Base-by-base conservation (phyloP, 139 green algal species). In the Chlorella sp. region DNA sequence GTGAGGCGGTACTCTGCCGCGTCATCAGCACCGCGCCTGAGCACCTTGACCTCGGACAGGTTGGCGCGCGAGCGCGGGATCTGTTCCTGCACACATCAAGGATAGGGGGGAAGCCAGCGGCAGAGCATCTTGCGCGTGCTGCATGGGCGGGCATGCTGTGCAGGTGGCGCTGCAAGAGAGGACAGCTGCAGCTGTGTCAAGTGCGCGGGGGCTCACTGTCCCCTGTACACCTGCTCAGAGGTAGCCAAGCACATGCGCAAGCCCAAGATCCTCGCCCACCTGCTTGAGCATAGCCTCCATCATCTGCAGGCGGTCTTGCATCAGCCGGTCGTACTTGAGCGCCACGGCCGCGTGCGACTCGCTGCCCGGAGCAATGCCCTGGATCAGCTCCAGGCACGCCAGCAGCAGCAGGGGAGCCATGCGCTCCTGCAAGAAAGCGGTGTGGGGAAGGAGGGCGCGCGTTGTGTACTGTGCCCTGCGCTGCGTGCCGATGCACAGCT, bases 301-400 rank as follows among this genome's bases (percentile, higher is more conserved):
- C 67, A 66, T 66, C 5, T 67, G 20, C 20, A 36, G 5, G 14
- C 42, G 62, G 5, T 36, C 26, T 27, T 31, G 49, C 33, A 27
- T 59, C 3, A 71, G 27, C 1, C 3, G 4, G 29, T 76, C 71
- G 62, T 80, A 69, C 49, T 80, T 78, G 49, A 78, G 27, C 31
- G 71, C 74, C 31, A 81, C 74, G 30, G 29, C 23, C 1, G 74
- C 5, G 74, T 84, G 79, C 27, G 31, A 71, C 27, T 80, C 79
- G n/a, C 59, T 74, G 33, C 79, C 79, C 2, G 79, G 79, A 22
- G 71, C 67, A 33, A 78, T 66, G 17, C 70, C 71, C 1, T 59
- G 59, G 26, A 84, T 63, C 14, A 79, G 79, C 74, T 80, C 61
- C 61, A 84, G 66, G 31, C 70, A 77, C 10, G 30, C 27, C 23